These are phyloP conservation scores for Fagus crenata DNA, from an alignment of 306 rosid species.

Conservation along the genomic window DNA sequence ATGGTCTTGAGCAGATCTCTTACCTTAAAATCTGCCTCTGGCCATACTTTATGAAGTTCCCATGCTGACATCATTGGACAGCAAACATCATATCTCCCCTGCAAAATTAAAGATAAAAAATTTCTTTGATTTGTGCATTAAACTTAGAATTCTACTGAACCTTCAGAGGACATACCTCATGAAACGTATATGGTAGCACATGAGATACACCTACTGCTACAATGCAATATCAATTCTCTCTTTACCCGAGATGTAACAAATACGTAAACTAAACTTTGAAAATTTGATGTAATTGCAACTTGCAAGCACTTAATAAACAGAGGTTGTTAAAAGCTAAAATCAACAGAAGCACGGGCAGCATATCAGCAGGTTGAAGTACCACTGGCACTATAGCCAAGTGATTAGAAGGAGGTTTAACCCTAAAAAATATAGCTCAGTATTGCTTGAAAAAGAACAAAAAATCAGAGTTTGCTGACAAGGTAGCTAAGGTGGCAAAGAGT, in stretches of 20 bases:
- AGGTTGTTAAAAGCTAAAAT: background rate
- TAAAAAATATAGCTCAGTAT: background rate
- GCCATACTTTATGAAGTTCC: conserved; percentile 99
- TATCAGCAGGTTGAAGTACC: background rate
- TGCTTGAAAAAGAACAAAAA: background rate
- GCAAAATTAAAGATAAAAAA: conserved; percentile 26
- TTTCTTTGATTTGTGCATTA: conserved; percentile 7
- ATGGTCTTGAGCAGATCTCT: conserved; percentile 19
- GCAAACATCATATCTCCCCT: conserved; percentile 95
- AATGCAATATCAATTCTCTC: background rate
- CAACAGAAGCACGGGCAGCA: background rate
- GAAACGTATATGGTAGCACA: background rate
- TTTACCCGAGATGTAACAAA: background rate
- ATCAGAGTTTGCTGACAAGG: background rate
- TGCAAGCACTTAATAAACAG: background rate
- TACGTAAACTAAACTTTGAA: background rate
- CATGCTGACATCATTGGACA: conserved; percentile 98
- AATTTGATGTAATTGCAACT: background rate
- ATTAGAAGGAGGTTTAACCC: background rate
- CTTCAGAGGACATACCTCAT: background rate
- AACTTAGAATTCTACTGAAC: background rate
- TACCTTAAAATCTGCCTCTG: conserved; percentile 89
- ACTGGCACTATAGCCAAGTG: background rate
- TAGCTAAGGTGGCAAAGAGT: background rate
- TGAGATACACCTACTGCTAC: background rate